phyloP scores from a whole-genome alignment of 2,329 filamentous ascomycete genomes.

The Coleophoma eucalyptorum region DNA sequence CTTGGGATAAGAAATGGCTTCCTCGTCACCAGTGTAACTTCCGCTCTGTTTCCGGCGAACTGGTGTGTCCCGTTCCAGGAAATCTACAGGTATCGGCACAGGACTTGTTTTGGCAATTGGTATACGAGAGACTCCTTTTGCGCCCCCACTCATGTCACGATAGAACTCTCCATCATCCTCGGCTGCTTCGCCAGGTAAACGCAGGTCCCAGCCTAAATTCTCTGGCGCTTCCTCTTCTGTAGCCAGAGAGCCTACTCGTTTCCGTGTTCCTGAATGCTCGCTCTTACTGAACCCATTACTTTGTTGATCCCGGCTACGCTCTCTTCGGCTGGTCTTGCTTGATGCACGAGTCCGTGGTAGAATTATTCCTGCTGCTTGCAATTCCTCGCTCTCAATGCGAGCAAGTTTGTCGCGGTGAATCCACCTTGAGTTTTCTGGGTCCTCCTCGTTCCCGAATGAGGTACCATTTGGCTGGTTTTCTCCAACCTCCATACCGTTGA shows the following conservation, averaged over 20 bases:
- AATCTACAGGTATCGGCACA: slow-evolving; percentile 66
- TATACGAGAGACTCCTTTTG: slow-evolving; percentile 73
- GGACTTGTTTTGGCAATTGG: slow-evolving; percentile 80
- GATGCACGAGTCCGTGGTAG: slow-evolving; percentile 50
- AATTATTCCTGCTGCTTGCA: slow-evolving; percentile 73
- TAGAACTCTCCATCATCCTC: slow-evolving; percentile 50
- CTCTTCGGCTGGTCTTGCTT: slow-evolving; percentile 40
- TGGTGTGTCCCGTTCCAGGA: slow-evolving; percentile 70
- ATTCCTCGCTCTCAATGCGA: slow-evolving; percentile 74
- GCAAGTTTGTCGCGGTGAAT: slow-evolving; percentile 83
- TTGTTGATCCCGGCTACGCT: slow-evolving; percentile 29
- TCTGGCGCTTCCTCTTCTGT: slow-evolving; percentile 33
- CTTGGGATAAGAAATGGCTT: slow-evolving; percentile 55
- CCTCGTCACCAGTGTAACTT: slow-evolving; percentile 49
- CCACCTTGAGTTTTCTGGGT: slow-evolving; percentile 68
- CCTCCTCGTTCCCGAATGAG: slow-evolving; percentile 28
- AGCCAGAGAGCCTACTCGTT: slow-evolving; percentile 31
- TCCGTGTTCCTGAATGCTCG: slow-evolving; percentile 31
- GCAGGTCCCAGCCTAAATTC: slow-evolving; percentile 63
- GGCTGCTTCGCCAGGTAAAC: slow-evolving; percentile 74
- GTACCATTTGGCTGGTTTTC: slow-evolving; percentile 16
- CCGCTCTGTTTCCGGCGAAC: slow-evolving; percentile 57
- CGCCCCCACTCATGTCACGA: slow-evolving; percentile 45
- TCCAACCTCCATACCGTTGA: slow-evolving; percentile 22
- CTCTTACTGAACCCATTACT: slow-evolving; percentile 27